Conservation (phyloP, 2,329 filamentous ascomycete genomes). For the Macroventuria anomochaeta region DNA sequence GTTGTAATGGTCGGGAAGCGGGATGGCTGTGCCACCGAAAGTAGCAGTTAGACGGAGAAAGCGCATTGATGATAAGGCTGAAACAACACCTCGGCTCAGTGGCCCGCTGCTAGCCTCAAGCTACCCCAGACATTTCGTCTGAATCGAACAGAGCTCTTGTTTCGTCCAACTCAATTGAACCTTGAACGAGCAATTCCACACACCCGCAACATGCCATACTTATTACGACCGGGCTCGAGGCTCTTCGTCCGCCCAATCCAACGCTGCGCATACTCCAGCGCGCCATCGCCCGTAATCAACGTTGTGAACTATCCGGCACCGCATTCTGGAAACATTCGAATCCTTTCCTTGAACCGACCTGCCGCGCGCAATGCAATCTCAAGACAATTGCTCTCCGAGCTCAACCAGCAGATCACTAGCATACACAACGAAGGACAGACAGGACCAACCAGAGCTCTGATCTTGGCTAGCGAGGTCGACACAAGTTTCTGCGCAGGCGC, state of each 20-base stretch:
- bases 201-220: conserved; percentile 30
- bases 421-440: conserved; percentile 66
- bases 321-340: conserved; percentile 80
- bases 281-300: conserved; percentile 65
- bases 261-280: conserved; percentile 49
- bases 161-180: background rate
- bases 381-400: conserved; percentile 71
- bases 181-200: background rate
- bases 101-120: conserved; percentile 27
- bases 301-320: conserved; percentile 78
- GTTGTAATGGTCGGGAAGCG: no score
- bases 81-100: background rate
- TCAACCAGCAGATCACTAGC: conserved; percentile 74
- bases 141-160: background rate
- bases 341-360: conserved; percentile 87
- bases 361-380: conserved; percentile 91
- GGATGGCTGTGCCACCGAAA: no score
- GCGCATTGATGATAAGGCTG: background rate
- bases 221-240: conserved; percentile 28
- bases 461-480: conserved; percentile 86
- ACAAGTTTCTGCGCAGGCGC: conserved; percentile 91
- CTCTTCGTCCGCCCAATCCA: conserved; percentile 34
- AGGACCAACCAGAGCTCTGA: conserved; percentile 75
- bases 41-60: background rate
- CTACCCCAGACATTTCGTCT: conserved; percentile 1